phyloP scores from a whole-genome alignment of 257 asterid genomes.

The Parsonsia alboflavescens region DNA sequence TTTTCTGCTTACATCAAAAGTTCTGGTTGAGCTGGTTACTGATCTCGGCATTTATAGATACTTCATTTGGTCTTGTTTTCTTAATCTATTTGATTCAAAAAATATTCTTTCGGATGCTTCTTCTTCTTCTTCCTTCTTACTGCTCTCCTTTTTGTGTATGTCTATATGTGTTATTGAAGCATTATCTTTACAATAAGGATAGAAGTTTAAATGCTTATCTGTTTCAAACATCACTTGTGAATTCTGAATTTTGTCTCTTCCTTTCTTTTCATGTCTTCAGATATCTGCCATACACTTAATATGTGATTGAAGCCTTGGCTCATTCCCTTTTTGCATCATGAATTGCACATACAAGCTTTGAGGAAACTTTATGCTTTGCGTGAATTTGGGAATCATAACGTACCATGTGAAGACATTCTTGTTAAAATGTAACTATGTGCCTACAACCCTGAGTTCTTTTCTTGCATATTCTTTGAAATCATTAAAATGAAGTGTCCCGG shows the following conservation, averaged over 20 bases:
- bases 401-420: not conserved
- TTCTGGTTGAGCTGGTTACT: not conserved
- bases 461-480: not conserved
- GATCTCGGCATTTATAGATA: not conserved
- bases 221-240: not conserved
- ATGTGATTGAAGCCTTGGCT: not conserved
- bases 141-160: not conserved
- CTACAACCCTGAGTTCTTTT: not conserved
- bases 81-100: not conserved
- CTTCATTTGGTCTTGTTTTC: not conserved
- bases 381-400: not conserved
- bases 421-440: not conserved
- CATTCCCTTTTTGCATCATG: not conserved
- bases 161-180: not conserved
- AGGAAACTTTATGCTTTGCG: not conserved
- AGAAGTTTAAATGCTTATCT: not conserved
- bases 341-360: not conserved
- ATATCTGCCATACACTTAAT: not conserved
- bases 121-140: not conserved
- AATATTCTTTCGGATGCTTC: not conserved
- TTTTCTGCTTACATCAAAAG: constrained; percentile 11
- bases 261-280: not conserved
- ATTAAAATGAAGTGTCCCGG: not conserved
- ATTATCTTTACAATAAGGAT: not conserved
- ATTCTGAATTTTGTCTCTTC: not conserved